These are phyloP conservation scores for Candida nanaspora DNA, from an alignment of 805 yeast species.

Conservation along the genomic window DNA sequence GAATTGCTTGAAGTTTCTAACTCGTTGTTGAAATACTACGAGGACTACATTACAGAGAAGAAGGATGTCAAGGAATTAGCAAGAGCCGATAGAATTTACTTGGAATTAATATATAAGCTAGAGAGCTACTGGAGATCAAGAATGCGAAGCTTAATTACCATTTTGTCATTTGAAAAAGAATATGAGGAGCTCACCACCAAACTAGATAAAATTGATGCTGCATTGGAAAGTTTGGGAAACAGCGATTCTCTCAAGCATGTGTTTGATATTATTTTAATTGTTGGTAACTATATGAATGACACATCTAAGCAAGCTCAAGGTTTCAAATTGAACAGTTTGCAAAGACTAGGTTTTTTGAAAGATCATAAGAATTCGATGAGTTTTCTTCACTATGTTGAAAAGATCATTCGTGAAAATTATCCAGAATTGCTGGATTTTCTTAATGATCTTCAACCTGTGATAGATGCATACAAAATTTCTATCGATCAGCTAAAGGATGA, in stretches of 20 bases:
- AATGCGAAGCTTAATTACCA: constrained; percentile 70
- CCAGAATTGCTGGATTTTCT: constrained; percentile 72
- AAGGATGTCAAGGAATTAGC: constrained; percentile 53
- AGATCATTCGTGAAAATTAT: constrained; percentile 72
- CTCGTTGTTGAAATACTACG: constrained; percentile 60
- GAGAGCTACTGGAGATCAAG: constrained; percentile 90
- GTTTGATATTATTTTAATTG: constrained; percentile 77
- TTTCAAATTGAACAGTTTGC: constrained; percentile 83
- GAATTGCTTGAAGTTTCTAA: constrained; percentile 71
- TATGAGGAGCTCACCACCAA: constrained; percentile 65
- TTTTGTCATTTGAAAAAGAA: constrained; percentile 69
- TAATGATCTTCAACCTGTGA: constrained; percentile 59
- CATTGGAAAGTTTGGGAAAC: constrained; percentile 55
- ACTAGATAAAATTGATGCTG: constrained; percentile 63
- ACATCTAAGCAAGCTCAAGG: constrained; percentile 89
- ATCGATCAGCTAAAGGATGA: constrained; percentile 76
- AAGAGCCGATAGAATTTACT: constrained; percentile 77
- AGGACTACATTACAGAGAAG: constrained; percentile 78
- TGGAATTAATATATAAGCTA: constrained; percentile 77
- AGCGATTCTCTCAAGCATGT: constrained; percentile 66
- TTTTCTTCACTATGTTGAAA: constrained; percentile 88
- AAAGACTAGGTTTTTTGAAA: constrained; percentile 82
- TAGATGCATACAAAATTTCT: constrained; percentile 62
- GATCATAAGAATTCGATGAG: constrained; percentile 84
- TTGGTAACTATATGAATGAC: constrained; percentile 97